These are phyloP conservation scores for Talaromyces sp. DNA, from an alignment of 2,329 filamentous ascomycete genomes.

Conservation along the genomic window DNA sequence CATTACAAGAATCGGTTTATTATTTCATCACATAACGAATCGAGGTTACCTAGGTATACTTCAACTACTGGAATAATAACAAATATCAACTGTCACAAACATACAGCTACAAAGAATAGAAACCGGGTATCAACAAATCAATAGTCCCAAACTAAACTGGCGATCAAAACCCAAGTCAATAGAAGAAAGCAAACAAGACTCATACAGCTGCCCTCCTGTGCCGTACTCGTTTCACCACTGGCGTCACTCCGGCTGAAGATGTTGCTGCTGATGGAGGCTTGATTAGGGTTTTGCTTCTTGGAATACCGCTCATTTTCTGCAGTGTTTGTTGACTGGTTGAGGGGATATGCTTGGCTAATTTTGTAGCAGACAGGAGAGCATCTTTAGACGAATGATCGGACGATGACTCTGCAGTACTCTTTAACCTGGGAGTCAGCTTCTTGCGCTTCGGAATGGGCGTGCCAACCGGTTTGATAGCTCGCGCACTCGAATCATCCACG, in stretches of 20 bases:
- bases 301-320: constrained; percentile 17
- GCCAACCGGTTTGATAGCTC: constrained; percentile 9
- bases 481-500: background rate
- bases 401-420: constrained; percentile 17
- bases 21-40: too few species aligned
- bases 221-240: constrained; percentile 31
- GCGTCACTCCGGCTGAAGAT: constrained; percentile 32
- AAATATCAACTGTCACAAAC: too few species aligned
- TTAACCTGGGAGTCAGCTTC: constrained; percentile 33
- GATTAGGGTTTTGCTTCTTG: constrained; percentile 26
- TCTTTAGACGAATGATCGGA: background rate
- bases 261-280: constrained; percentile 18
- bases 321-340: constrained; percentile 17
- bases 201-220: constrained; percentile 12
- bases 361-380: background rate
- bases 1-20: too few species aligned
- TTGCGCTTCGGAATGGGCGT: constrained; percentile 28
- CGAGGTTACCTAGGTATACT: too few species aligned
- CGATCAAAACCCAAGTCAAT: background rate
- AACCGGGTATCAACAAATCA: constrained; percentile 4
- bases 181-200: background rate
- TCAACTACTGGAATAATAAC: too few species aligned
- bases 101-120: too few species aligned
- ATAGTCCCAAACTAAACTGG: background rate
- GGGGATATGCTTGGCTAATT: background rate